Evolutionary conservation across 768 basidiomycete species (phyloP).

Genomic region (Hemileccinum rubropunctum): DNA sequence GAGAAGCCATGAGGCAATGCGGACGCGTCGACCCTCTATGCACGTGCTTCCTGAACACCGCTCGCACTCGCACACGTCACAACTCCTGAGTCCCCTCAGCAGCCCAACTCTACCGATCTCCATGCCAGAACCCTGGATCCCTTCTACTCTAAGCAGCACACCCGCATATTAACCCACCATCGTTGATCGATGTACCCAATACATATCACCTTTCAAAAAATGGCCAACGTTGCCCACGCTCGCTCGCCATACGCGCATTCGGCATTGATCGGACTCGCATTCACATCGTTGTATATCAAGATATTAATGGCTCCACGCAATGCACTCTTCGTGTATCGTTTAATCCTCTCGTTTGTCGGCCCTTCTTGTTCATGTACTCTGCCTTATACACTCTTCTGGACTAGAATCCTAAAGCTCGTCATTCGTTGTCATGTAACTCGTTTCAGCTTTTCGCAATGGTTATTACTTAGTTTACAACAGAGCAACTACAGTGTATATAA

Average conservation of each 20-base stretch:
- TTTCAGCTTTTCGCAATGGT: not conserved
- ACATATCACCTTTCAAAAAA: not conserved
- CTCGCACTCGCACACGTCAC: constrained; percentile 1
- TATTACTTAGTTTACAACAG: not conserved
- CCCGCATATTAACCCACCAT: constrained; percentile 10
- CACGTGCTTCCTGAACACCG: constrained; percentile 4
- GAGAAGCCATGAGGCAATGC: constrained; percentile 1
- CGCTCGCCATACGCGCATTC: not conserved
- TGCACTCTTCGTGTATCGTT: constrained; percentile 7
- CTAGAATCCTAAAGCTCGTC: not conserved
- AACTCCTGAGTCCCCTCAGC: constrained; percentile 6
- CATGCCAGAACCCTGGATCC: constrained; percentile 29
- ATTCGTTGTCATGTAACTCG: not conserved
- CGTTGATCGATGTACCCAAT: constrained; percentile 13
- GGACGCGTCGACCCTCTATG: constrained; percentile 10
- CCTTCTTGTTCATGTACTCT: not conserved
- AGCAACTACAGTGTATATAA: not conserved
- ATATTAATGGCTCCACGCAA: not conserved
- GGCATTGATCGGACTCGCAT: constrained; percentile 7
- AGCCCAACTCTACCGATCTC: constrained; percentile 7
- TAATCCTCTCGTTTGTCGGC: constrained; percentile 3
- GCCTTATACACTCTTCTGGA: not conserved
- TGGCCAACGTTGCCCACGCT: not conserved
- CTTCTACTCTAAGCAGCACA: not conserved
- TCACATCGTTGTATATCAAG: constrained; percentile 11